These are phyloP conservation scores for Dictyostelium citrinum DNA, from an alignment of 78 protist species.

Conservation along the genomic window DNA sequence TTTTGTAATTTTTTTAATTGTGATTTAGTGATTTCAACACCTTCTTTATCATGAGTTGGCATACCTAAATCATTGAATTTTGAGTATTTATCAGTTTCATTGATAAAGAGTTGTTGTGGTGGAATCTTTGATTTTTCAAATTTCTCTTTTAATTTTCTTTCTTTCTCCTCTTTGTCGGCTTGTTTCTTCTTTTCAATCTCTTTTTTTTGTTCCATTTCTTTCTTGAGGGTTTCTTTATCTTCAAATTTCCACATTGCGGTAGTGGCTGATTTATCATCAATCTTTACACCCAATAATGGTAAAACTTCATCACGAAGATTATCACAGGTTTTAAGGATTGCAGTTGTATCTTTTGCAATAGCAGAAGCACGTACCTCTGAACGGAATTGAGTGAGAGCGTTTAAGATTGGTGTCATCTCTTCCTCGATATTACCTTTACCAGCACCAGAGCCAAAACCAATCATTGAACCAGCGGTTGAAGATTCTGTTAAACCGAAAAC, in stretches of 20 bases:
- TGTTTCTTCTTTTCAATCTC: slow-evolving; percentile 15
- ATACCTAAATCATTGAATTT: slow-evolving; percentile 62
- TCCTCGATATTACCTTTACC: slow-evolving; percentile 26
- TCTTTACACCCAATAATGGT: slow-evolving; percentile 69
- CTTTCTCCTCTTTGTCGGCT: slow-evolving; percentile 35
- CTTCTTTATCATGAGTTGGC: slow-evolving; percentile 82
- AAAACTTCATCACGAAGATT: slow-evolving; percentile 63
- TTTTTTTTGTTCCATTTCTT: slow-evolving; percentile 49
- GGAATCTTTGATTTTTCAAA: slow-evolving; percentile 43
- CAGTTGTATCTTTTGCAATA: not conserved
- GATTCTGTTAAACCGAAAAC: slow-evolving; percentile 67
- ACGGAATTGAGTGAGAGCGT: slow-evolving; percentile 60
- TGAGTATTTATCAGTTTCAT: slow-evolving; percentile 55
- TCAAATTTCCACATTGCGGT: slow-evolving; percentile 68
- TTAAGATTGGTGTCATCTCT: slow-evolving; percentile 48
- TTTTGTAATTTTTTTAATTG: slow-evolving; percentile 51
- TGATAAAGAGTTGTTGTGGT: slow-evolving; percentile 40
- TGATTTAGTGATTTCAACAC: slow-evolving; percentile 54
- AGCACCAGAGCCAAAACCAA: slow-evolving; percentile 61
- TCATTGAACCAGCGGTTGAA: not conserved
- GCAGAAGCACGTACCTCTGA: slow-evolving; percentile 60
- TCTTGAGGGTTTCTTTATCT: slow-evolving; percentile 33
- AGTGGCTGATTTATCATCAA: slow-evolving; percentile 42
- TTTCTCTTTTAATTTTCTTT: slow-evolving; percentile 40
- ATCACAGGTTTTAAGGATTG: slow-evolving; percentile 63